Evolutionary conservation across 116 monocot species (phyloP).

Genomic region (Phalaenopsis hybrid): DNA sequence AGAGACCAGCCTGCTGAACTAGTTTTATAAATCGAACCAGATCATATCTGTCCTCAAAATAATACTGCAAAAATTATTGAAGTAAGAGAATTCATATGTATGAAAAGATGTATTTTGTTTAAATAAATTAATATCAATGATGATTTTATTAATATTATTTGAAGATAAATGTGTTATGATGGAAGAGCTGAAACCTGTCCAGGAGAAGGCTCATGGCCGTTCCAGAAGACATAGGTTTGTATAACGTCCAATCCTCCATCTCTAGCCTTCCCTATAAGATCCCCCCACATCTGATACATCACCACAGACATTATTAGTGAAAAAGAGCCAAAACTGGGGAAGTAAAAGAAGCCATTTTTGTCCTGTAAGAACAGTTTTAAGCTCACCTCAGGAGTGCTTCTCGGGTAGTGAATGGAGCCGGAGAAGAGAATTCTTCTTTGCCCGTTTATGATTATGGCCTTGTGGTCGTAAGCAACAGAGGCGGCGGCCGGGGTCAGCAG

Average conservation of each 20-base stretch:
- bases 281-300: slow-evolving; percentile 40
- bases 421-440: slow-evolving; percentile 39
- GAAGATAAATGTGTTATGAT: background rate
- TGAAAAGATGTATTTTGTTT: background rate
- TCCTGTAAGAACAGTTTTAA: background rate
- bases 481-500: slow-evolving; percentile 19
- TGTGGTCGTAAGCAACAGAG: slow-evolving; percentile 34
- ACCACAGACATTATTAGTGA: background rate
- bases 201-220: slow-evolving; percentile 46
- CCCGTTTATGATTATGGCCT: slow-evolving; percentile 36
- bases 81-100: too few relatives aligned
- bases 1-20: slow-evolving; percentile 38
- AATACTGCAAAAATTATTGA: slow-evolving; percentile 22
- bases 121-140: too few relatives aligned
- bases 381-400: slow-evolving; percentile 39
- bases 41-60: slow-evolving; percentile 49
- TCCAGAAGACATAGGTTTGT: slow-evolving; percentile 58
- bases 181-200: slow-evolving; percentile 20
- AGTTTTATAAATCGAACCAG: slow-evolving; percentile 47
- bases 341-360: background rate
- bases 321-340: background rate
- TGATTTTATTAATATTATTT: too few relatives aligned
- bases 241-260: slow-evolving; percentile 52
- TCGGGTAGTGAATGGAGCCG: slow-evolving; percentile 46
- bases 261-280: slow-evolving; percentile 47